A percentile compares a stretch with the other conserved stretches of the same genome.
These are phyloP conservation scores for Afroboletus lepidellus DNA, from an alignment of 1,284 basidiomycete species.

Conservation along the genomic window DNA sequence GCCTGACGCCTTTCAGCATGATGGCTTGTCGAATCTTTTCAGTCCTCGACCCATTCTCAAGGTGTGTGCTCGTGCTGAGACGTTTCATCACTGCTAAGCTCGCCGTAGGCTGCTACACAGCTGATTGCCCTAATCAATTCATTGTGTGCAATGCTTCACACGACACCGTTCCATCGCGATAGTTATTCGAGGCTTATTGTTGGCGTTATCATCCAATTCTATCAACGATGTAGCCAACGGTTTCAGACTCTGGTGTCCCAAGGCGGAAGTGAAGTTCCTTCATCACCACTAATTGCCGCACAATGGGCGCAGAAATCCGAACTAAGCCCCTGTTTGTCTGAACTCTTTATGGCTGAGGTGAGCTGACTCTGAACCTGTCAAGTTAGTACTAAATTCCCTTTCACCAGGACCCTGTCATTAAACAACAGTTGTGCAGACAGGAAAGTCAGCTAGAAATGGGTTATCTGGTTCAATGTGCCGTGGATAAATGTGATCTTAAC, in stretches of 20 bases:
- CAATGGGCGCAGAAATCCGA: constrained; percentile 87
- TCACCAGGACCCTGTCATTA: constrained; percentile 43
- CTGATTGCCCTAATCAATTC: constrained; percentile 91
- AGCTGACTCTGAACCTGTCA: constrained; percentile 16
- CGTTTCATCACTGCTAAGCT: constrained; percentile 7
- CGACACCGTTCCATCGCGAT: constrained; percentile 95
- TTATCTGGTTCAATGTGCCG: constrained; percentile 50
- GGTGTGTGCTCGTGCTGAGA: constrained; percentile 40
- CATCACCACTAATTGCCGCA: constrained; percentile 65
- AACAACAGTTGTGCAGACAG: constrained; percentile 62
- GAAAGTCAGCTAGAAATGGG: constrained; percentile 77
- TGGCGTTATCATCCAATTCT: constrained; percentile 95
- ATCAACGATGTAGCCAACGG: constrained; percentile 87
- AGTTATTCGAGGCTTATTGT: constrained; percentile 93
- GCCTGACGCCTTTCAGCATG: constrained; percentile 82
- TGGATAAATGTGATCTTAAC: constrained; percentile 73
- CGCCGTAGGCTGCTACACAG: constrained; percentile 72
- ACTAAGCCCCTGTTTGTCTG: constrained; percentile 68
- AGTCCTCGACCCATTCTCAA: constrained; percentile 77
- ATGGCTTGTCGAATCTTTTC: constrained; percentile 60
- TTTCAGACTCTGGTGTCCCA: constrained; percentile 74
- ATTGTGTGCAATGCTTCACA: constrained; percentile 87
- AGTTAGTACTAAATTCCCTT: constrained; percentile 5
- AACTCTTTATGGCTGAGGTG: constrained; percentile 49
- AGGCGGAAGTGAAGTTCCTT: constrained; percentile 37